These are phyloP conservation scores for Pilaira anomala DNA, from an alignment of 192 early-diverging fungal species.

Conservation along the genomic window DNA sequence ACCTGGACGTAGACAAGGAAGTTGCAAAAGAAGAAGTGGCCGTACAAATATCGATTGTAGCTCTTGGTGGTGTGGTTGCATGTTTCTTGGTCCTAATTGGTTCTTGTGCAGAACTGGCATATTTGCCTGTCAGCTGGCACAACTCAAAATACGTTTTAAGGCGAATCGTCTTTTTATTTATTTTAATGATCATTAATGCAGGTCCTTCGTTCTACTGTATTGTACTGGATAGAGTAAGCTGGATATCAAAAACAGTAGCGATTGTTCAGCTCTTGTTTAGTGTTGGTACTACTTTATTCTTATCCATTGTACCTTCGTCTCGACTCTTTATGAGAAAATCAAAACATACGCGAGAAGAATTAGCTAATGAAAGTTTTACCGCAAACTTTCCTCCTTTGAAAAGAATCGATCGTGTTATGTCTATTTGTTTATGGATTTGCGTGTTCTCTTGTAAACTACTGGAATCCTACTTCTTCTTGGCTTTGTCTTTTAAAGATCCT, in stretches of 20 bases:
- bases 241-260: conserved; percentile 56
- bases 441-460: conserved; percentile 75
- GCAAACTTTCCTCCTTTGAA: conserved; percentile 72
- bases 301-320: conserved; percentile 66
- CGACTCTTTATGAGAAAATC: conserved; percentile 48
- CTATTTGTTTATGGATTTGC: conserved; percentile 65
- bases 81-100: conserved; percentile 65
- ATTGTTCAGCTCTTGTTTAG: conserved; percentile 69
- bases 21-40: conserved; percentile 38
- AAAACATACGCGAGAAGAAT: conserved; percentile 36
- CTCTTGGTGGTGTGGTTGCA: conserved; percentile 66
- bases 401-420: conserved; percentile 62
- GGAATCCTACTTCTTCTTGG: conserved; percentile 83
- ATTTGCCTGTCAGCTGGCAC: conserved; percentile 59
- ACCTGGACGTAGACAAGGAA: conserved; percentile 43
- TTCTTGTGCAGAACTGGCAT: conserved; percentile 66
- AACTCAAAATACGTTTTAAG: conserved; percentile 53
- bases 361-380: conserved; percentile 60
- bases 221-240: conserved; percentile 41
- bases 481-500: conserved; percentile 76
- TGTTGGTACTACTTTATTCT: conserved; percentile 59
- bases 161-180: conserved; percentile 48
- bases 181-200: conserved; percentile 60
- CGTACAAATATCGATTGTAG: conserved; percentile 64
- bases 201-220: conserved; percentile 62